A percentile compares a stretch with the other conserved stretches of the same genome.
phyloP scores from a whole-genome alignment of 2,329 filamentous ascomycete species.

The Colletotrichum destructivum region DNA sequence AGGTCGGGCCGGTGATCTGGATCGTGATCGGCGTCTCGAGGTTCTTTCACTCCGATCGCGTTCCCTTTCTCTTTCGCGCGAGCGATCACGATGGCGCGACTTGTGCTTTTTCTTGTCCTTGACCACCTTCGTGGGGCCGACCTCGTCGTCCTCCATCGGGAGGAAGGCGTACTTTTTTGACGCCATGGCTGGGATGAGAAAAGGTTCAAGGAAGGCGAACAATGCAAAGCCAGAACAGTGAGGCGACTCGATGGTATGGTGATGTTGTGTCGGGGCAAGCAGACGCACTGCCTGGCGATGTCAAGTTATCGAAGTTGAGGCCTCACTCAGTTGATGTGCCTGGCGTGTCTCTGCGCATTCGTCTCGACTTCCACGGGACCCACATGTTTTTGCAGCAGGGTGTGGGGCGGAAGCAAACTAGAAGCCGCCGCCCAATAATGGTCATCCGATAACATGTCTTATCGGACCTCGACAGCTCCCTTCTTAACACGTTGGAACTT shows the following conservation, averaged over 20 bases:
- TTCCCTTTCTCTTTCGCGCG: slow-evolving; percentile 57
- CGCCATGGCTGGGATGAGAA: slow-evolving; percentile 55
- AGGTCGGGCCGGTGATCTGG: slow-evolving; percentile 54
- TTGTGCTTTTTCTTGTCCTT: slow-evolving; percentile 65
- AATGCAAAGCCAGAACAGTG: background rate
- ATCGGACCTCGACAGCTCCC: slow-evolving; percentile 40
- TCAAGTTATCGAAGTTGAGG: slow-evolving; percentile 3
- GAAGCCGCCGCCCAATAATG: slow-evolving; percentile 10
- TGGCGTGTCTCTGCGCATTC: slow-evolving; percentile 14
- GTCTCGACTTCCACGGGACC: slow-evolving; percentile 26
- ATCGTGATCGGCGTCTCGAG: slow-evolving; percentile 47
- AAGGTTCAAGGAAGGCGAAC: background rate
- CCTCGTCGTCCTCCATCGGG: slow-evolving; percentile 76
- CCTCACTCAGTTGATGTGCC: slow-evolving; percentile 28
- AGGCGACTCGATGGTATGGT: background rate
- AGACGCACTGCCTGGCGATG: background rate
- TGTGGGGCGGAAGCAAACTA: slow-evolving; percentile 20
- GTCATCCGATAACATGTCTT: slow-evolving; percentile 31
- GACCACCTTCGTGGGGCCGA: slow-evolving; percentile 68
- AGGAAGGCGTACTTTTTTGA: slow-evolving; percentile 77
- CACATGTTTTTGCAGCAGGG: slow-evolving; percentile 5
- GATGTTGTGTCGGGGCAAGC: background rate
- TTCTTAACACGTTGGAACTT: slow-evolving; percentile 46
- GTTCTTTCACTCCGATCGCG: slow-evolving; percentile 52
- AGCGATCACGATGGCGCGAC: slow-evolving; percentile 50